Percentiles rank a stretch among this genome's conserved stretches.
Evolutionary conservation across 2,329 filamentous ascomycete genomes (phyloP).

Genomic region (Fusarium chuoi): DNA sequence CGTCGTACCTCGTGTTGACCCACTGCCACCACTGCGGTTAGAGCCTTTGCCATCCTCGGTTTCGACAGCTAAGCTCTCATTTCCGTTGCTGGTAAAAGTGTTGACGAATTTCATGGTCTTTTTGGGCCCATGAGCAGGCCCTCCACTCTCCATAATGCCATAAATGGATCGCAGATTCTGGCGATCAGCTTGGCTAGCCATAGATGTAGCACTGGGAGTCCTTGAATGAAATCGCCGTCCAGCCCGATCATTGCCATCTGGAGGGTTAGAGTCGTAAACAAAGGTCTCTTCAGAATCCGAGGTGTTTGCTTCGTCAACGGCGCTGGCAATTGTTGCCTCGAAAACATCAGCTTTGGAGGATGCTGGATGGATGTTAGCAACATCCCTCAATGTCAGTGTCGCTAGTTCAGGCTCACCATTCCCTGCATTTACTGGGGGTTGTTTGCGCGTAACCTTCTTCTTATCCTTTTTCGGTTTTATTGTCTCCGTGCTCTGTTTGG

Average conservation of each 20-base stretch:
- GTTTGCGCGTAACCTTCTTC: slow-evolving; percentile 81
- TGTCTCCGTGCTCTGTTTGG: slow-evolving; percentile 93
- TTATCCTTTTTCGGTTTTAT: slow-evolving; percentile 95
- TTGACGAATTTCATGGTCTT: slow-evolving; percentile 98
- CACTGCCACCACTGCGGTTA: slow-evolving; percentile 67
- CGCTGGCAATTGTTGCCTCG: slow-evolving; percentile 94
- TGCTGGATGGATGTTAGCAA: slow-evolving; percentile 29
- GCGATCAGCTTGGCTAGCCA: slow-evolving; percentile 74
- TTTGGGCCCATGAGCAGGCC: slow-evolving; percentile 63
- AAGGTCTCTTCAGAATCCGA: slow-evolving; percentile 99
- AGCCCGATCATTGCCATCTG: slow-evolving; percentile 67
- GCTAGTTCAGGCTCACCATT: slow-evolving; percentile 64
- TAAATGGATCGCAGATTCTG: slow-evolving; percentile 72
- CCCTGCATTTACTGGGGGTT: slow-evolving; percentile 74
- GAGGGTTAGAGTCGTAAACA: slow-evolving; percentile 98
- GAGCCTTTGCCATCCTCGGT: slow-evolving; percentile 73
- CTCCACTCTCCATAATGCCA: slow-evolving; percentile 70
- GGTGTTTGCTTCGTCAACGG: slow-evolving; percentile 94
- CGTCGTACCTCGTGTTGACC: slow-evolving; percentile 72
- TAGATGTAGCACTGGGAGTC: slow-evolving; percentile 92
- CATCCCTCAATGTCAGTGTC: slow-evolving; percentile 5
- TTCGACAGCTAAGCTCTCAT: slow-evolving; percentile 62
- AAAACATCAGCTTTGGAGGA: slow-evolving; percentile 94
- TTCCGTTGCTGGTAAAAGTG: slow-evolving; percentile 72
- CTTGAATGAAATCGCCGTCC: slow-evolving; percentile 88